Conservation (phyloP, 331 rosid species). For the Acacia concinna region DNA sequence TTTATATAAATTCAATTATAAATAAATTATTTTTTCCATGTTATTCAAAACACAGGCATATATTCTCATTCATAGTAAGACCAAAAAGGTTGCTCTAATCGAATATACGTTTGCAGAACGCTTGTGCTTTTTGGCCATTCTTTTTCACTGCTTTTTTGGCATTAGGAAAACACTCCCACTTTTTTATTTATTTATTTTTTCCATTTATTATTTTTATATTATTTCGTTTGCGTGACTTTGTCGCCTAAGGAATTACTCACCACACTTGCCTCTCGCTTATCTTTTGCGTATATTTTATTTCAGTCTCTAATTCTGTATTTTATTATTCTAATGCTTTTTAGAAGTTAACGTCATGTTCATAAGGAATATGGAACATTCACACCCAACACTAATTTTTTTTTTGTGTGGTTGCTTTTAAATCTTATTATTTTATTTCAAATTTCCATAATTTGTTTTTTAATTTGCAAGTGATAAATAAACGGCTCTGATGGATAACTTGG, state of each 20-base stretch:
- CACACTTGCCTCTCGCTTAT: background rate
- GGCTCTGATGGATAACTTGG: background rate
- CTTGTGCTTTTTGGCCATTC: constrained; percentile 40
- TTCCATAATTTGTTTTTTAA: background rate
- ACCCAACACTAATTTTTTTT: background rate
- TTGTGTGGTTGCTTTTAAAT: background rate
- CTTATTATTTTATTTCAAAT: background rate
- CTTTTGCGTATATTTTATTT: background rate
- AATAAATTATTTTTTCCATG: too few species aligned
- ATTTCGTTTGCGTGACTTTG: constrained; percentile 2
- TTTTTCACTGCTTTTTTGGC: constrained; percentile 69
- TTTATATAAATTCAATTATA: too few species aligned
- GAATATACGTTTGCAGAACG: constrained; percentile 66
- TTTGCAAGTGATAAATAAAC: background rate
- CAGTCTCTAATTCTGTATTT: background rate
- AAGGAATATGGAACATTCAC: background rate
- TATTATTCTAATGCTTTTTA: background rate
- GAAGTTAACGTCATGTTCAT: background rate
- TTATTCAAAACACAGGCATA: too few species aligned
- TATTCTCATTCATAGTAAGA: constrained; percentile 49
- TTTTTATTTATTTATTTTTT: background rate
- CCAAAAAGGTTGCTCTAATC: constrained; percentile 43
- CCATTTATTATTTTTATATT: background rate
- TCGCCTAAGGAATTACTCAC: constrained; percentile 1
- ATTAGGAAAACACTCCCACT: constrained; percentile 9